Conservation (phyloP, 164 flowering plant species). For the Cinnamomum micranthum region DNA sequence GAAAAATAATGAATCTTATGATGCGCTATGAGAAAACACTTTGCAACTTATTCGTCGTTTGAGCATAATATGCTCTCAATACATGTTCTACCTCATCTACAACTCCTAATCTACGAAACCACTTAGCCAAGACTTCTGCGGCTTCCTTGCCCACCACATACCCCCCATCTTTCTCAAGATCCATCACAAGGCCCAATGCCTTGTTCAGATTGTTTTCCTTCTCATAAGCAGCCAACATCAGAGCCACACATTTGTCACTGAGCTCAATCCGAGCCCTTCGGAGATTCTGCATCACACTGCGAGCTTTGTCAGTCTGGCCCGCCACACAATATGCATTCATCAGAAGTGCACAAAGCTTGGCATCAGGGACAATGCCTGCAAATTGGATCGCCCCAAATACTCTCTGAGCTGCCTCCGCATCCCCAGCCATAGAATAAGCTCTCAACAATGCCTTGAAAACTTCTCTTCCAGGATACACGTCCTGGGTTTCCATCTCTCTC, state of each 20-base stretch:
- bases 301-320: conserved; percentile 54
- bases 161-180: conserved; percentile 67
- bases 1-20: too few species aligned
- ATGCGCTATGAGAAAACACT: neutral
- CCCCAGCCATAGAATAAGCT: conserved; percentile 67
- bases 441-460: conserved; percentile 89
- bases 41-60: neutral
- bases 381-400: conserved; percentile 71
- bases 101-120: conserved; percentile 73
- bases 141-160: conserved; percentile 60
- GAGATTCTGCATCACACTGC: conserved; percentile 65
- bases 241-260: conserved; percentile 67
- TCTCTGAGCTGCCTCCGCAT: conserved; percentile 72
- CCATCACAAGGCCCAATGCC: conserved; percentile 60
- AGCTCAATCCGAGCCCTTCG: conserved; percentile 61
- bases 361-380: conserved; percentile 75
- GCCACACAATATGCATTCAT: conserved; percentile 70
- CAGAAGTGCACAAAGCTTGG: conserved; percentile 61
- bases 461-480: conserved; percentile 65
- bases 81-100: conserved; percentile 67
- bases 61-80: conserved; percentile 45
- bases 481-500: conserved; percentile 65
- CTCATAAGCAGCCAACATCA: conserved; percentile 61
- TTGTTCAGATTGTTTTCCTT: conserved; percentile 53
- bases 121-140: conserved; percentile 51